These are phyloP conservation scores for Citrullus colocynthis DNA, from an alignment of 306 rosid species.

Conservation along the genomic window DNA sequence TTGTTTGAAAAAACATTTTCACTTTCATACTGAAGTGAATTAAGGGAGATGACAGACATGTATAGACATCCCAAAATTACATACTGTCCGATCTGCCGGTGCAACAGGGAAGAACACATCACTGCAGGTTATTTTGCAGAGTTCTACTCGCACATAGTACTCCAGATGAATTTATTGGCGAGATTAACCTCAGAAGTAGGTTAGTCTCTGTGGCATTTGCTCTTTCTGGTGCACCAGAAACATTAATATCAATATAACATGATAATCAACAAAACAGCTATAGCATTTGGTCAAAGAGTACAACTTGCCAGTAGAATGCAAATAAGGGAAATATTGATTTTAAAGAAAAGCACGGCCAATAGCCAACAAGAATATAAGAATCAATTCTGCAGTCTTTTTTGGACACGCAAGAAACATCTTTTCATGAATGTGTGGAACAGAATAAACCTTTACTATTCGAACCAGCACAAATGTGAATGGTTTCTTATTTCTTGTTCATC, in stretches of 20 bases:
- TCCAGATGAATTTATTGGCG: slow-evolving; percentile 18
- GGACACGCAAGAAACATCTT: neutral
- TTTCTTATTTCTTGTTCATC: neutral
- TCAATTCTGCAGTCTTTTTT: neutral
- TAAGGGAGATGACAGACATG: slow-evolving; percentile 30
- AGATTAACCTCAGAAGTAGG: neutral
- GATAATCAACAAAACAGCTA: neutral
- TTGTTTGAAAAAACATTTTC: slow-evolving; percentile 18
- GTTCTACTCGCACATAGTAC: slow-evolving; percentile 11
- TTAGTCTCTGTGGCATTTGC: neutral
- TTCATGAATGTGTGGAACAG: neutral
- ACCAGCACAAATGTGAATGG: neutral
- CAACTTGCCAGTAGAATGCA: neutral
- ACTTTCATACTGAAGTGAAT: slow-evolving; percentile 29
- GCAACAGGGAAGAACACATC: slow-evolving; percentile 49
- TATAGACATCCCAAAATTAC: slow-evolving; percentile 48
- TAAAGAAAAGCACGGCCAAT: neutral
- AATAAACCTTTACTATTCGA: neutral
- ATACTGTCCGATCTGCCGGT: slow-evolving; percentile 38
- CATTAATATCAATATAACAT: neutral
- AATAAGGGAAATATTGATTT: neutral
- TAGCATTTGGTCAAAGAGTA: neutral
- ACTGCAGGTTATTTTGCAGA: slow-evolving; percentile 19
- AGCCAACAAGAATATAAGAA: neutral
- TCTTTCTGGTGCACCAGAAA: neutral